Evolutionary conservation across 1,284 basidiomycete species (phyloP).

Genomic region (Wallemia ichthyophaga): DNA sequence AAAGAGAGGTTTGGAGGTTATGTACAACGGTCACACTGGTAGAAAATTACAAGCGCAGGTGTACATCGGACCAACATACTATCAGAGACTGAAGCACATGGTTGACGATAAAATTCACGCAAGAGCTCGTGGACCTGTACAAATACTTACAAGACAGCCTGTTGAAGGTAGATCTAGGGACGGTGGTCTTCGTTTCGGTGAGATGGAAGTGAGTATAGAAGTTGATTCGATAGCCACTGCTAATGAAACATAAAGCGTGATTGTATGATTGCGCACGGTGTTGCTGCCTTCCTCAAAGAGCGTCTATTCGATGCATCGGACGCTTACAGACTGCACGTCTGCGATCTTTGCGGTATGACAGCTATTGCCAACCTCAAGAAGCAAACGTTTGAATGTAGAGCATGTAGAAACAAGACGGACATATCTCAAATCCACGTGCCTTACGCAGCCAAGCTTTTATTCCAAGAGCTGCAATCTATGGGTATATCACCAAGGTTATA

Average conservation of each 20-base stretch:
- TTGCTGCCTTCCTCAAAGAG: constrained; percentile 88
- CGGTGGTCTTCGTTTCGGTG: constrained; percentile 95
- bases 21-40: constrained; percentile 97
- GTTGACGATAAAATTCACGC: constrained; percentile 99
- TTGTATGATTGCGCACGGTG: constrained; percentile 99
- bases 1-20: constrained; percentile 73
- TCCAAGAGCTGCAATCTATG: constrained; percentile 33
- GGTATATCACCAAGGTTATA: neutral
- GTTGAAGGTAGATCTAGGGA: constrained; percentile 98
- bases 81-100: constrained; percentile 98
- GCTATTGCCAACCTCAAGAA: constrained; percentile 64
- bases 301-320: constrained; percentile 53
- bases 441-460: constrained; percentile 37
- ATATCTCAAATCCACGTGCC: constrained; percentile 59
- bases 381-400: constrained; percentile 27
- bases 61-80: constrained; percentile 95
- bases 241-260: constrained; percentile 26
- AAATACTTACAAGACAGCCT: constrained; percentile 88
- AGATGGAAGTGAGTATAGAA: constrained; percentile 46
- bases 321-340: constrained; percentile 83
- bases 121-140: constrained; percentile 80
- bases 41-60: constrained; percentile 90
- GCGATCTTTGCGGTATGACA: constrained; percentile 79
- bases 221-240: neutral
- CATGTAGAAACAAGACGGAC: constrained; percentile 83